Percentiles rank a stretch among this genome's conserved stretches.
phyloP scores from a whole-genome alignment of 164 flowering plant species.

The Aristolochia californica region DNA sequence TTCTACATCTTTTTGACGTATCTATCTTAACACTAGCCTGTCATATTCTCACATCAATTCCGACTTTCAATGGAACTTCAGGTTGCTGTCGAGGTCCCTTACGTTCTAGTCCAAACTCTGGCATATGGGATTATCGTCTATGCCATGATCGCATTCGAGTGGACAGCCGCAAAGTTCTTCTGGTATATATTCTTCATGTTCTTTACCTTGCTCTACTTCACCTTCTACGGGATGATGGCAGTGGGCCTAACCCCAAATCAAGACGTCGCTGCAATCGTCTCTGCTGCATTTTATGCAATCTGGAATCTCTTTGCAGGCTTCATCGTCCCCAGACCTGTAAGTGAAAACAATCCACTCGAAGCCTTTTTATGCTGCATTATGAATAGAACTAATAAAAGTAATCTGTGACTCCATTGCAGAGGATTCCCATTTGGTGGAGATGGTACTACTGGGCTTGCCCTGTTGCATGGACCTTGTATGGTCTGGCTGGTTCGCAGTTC shows the following conservation, averaged over 20 bases:
- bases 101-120: conserved; percentile 25
- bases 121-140: conserved; percentile 35
- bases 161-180: conserved; percentile 17
- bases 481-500: too few relatives aligned
- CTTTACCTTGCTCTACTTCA: conserved; percentile 15
- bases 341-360: not conserved
- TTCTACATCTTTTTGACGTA: too few relatives aligned
- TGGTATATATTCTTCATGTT: conserved; percentile 19
- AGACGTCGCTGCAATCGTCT: conserved; percentile 17
- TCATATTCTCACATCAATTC: too few relatives aligned
- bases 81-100: conserved; percentile 43
- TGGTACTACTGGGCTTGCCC: too few relatives aligned
- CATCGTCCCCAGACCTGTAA: conserved; percentile 22
- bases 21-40: too few relatives aligned
- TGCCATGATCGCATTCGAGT: conserved; percentile 43
- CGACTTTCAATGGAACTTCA: conserved; percentile 4
- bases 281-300: conserved; percentile 13
- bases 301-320: conserved; percentile 26
- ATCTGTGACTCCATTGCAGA: not conserved
- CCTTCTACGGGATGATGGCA: conserved; percentile 19
- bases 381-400: too few relatives aligned
- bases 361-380: too few relatives aligned
- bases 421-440: too few relatives aligned
- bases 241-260: conserved; percentile 16
- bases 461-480: too few relatives aligned